Conservation (phyloP, 352 stramenopile genomes). For the Pythium pyrilobum region DNA sequence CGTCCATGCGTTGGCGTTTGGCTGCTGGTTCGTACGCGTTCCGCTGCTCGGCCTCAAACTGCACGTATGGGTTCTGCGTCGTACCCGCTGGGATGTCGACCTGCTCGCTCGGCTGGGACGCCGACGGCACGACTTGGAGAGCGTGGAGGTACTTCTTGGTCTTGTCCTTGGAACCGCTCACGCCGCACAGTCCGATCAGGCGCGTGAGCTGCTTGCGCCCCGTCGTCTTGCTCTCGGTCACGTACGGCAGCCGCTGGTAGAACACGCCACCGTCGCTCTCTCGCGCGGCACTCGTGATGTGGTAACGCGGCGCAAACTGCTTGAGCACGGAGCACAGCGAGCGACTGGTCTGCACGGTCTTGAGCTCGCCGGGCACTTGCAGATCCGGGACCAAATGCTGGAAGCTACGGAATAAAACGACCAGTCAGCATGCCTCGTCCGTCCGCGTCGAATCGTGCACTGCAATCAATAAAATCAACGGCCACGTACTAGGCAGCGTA, state of each 20-base stretch:
- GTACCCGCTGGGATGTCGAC: conserved; percentile 66
- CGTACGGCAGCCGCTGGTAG: conserved; percentile 76
- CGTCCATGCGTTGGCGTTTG: conserved; percentile 39
- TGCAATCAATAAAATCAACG: not conserved
- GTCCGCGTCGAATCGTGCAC: not conserved
- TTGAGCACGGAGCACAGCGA: conserved; percentile 30
- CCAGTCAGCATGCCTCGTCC: not conserved
- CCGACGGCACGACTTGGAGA: conserved; percentile 47
- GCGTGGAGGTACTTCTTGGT: conserved; percentile 77
- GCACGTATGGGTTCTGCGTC: conserved; percentile 64
- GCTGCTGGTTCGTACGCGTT: conserved; percentile 17
- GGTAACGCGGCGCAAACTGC: conserved; percentile 60
- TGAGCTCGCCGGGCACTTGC: conserved; percentile 47
- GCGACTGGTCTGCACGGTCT: conserved; percentile 25
- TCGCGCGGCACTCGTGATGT: conserved; percentile 42
- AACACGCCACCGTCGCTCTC: conserved; percentile 45
- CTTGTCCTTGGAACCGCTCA: conserved; percentile 63
- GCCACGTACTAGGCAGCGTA: conserved; percentile 31
- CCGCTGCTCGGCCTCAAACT: conserved; percentile 12
- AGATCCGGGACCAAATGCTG: conserved; percentile 52
- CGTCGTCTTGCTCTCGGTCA: conserved; percentile 42
- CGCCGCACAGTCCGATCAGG: conserved; percentile 60
- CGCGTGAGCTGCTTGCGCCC: conserved; percentile 60
- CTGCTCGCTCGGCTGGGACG: conserved; percentile 24
- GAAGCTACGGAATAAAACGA: conserved; percentile 5